A percentile compares a stretch with the other conserved stretches of the same genome.
Conservation (phyloP, 2,329 filamentous ascomycete genomes). For the Epichloe bromicola region DNA sequence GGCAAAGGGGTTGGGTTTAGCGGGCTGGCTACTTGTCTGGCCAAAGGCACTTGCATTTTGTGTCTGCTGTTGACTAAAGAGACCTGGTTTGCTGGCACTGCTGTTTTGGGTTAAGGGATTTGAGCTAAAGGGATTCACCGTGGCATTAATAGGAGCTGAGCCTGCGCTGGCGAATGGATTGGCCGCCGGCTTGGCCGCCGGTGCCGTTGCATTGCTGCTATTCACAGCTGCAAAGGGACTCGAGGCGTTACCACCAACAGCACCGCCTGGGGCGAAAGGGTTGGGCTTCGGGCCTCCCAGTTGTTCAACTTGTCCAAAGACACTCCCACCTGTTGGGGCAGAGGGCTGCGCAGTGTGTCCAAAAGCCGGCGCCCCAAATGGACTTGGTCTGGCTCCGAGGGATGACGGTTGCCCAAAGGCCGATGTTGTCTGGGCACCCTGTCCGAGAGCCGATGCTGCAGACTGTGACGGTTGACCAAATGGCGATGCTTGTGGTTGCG, state of each 20-base stretch:
- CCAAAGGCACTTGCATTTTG: slow-evolving; percentile 13
- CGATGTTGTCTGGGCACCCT: slow-evolving; percentile 19
- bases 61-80: slow-evolving; percentile 6
- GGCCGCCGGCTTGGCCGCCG: slow-evolving; percentile 8
- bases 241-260: slow-evolving; percentile 7
- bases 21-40: slow-evolving; percentile 1
- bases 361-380: slow-evolving; percentile 22
- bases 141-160: not conserved
- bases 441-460: slow-evolving; percentile 26
- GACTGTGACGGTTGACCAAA: slow-evolving; percentile 32
- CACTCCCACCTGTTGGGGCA: not conserved
- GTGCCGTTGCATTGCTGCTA: slow-evolving; percentile 10
- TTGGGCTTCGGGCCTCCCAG: slow-evolving; percentile 26
- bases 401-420: slow-evolving; percentile 29
- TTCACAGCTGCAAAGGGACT: slow-evolving; percentile 14
- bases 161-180: slow-evolving; percentile 16
- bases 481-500: slow-evolving; percentile 12
- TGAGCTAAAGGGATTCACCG: slow-evolving; percentile 18
- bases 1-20: slow-evolving; percentile 16
- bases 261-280: slow-evolving; percentile 18
- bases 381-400: slow-evolving; percentile 19
- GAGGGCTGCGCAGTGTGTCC: slow-evolving; percentile 21
- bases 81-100: slow-evolving; percentile 8
- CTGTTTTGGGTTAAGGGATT: not conserved
- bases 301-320: slow-evolving; percentile 23